phyloP scores from a whole-genome alignment of 129 eudicot genomes.

The Pittosporum tobira region DNA sequence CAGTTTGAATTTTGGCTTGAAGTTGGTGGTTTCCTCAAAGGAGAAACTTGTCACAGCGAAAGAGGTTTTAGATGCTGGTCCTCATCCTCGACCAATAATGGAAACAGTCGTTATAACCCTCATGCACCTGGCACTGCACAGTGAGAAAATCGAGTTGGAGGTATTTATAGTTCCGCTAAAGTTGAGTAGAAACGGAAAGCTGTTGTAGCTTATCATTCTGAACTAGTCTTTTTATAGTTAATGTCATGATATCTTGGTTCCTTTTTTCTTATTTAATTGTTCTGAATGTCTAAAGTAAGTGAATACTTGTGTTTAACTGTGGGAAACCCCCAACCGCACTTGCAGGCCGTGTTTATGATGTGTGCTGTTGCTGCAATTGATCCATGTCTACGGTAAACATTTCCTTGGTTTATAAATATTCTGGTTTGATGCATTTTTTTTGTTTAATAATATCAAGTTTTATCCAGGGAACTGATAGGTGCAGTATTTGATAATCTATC shows the following conservation, averaged over 20 bases:
- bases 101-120: conserved; percentile 80
- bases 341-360: conserved; percentile 89
- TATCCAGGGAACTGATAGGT: conserved; percentile 70
- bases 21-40: conserved; percentile 46
- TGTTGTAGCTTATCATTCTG: background rate
- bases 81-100: conserved; percentile 56
- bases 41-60: conserved; percentile 51
- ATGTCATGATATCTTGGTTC: background rate
- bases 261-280: background rate
- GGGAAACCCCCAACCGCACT: conserved; percentile 10
- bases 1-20: conserved; percentile 78
- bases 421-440: conserved; percentile 1
- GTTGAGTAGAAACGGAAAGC: background rate
- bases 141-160: conserved; percentile 87
- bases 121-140: conserved; percentile 64
- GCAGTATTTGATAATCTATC: conserved; percentile 73
- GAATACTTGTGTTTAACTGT: background rate
- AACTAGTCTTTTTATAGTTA: background rate
- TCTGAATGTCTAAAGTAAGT: background rate
- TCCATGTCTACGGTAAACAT: conserved; percentile 61
- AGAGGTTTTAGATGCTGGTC: conserved; percentile 74
- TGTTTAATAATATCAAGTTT: conserved; percentile 11
- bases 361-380: conserved; percentile 82
- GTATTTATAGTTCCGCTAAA: conserved; percentile 25
- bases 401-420: conserved; percentile 4